phyloP scores from a whole-genome alignment of 2,329 filamentous ascomycete genomes.

The Calonectria hongkongensis region DNA sequence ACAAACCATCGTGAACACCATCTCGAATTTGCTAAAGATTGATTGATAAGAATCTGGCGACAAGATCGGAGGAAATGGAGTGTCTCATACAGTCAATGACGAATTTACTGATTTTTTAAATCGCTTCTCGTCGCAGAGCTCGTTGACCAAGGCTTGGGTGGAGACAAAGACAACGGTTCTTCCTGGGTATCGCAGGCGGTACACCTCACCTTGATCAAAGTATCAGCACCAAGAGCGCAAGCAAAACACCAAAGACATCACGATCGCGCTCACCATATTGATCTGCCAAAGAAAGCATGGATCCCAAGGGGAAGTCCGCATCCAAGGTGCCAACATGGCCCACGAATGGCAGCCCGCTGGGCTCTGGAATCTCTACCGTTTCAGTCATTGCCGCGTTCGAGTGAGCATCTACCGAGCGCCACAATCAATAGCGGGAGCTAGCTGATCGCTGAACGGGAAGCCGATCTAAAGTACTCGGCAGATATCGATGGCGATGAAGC shows the following conservation, averaged over 20 bases:
- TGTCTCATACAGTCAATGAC: slow-evolving; percentile 63
- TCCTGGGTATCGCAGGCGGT: slow-evolving; percentile 42
- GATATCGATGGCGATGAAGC: background rate
- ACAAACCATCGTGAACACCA: slow-evolving; percentile 79
- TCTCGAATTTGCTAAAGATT: slow-evolving; percentile 70
- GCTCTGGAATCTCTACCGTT: slow-evolving; percentile 73
- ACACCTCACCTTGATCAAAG: slow-evolving; percentile 38
- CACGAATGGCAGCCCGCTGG: slow-evolving; percentile 76
- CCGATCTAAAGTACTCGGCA: background rate
- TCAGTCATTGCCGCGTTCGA: slow-evolving; percentile 41
- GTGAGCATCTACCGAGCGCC: background rate
- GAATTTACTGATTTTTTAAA: slow-evolving; percentile 75
- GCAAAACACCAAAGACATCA: background rate
- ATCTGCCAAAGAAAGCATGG: slow-evolving; percentile 73
- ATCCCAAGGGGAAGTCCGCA: slow-evolving; percentile 70
- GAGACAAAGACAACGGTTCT: slow-evolving; percentile 66
- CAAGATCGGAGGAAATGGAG: background rate
- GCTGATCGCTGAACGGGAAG: background rate
- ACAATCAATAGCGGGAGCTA: background rate
- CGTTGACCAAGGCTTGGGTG: slow-evolving; percentile 75
- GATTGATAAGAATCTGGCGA: background rate
- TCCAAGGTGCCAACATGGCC: slow-evolving; percentile 79
- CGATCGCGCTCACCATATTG: slow-evolving; percentile 72
- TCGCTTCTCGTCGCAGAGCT: slow-evolving; percentile 78
- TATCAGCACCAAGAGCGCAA: background rate